These are phyloP conservation scores for Thalia dealbata DNA, from an alignment of 176 grass and related monocot species.

Conservation along the genomic window DNA sequence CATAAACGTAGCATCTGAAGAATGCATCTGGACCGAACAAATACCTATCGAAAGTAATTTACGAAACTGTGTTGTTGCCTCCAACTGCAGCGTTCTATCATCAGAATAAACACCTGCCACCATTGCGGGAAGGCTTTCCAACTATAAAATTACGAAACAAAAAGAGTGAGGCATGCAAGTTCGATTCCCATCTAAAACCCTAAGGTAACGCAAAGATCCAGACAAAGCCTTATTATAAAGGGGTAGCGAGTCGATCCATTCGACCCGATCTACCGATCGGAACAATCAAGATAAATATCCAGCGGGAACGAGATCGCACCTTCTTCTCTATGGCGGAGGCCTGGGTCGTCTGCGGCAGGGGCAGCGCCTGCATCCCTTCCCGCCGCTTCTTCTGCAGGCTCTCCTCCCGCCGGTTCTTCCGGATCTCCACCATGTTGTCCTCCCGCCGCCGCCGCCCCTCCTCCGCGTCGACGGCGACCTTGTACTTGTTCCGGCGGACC, in stretches of 20 bases:
- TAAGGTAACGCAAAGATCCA: neutral
- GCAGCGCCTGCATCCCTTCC: slow-evolving; percentile 64
- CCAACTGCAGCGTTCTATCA: slow-evolving; percentile 60
- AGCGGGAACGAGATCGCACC: slow-evolving; percentile 22
- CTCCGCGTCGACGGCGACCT: slow-evolving; percentile 87
- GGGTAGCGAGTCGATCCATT: neutral
- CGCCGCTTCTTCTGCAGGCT: slow-evolving; percentile 90
- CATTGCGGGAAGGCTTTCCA: slow-evolving; percentile 91
- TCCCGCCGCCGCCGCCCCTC: slow-evolving; percentile 83
- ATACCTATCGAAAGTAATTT: slow-evolving; percentile 91
- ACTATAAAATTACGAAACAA: slow-evolving; percentile 34
- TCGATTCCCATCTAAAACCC: neutral
- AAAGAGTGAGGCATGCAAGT: neutral
- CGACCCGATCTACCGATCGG: slow-evolving; percentile 11
- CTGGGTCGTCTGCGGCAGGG: slow-evolving; percentile 16
- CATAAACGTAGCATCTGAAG: too few relatives aligned
- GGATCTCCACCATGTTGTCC: slow-evolving; percentile 98
- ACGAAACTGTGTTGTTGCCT: slow-evolving; percentile 80
- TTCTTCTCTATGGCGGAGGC: slow-evolving; percentile 73
- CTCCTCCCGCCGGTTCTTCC: slow-evolving; percentile 88
- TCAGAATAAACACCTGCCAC: slow-evolving; percentile 69
- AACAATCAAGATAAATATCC: slow-evolving; percentile 7
- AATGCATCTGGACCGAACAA: neutral
- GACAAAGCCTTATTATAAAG: neutral
- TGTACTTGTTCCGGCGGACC: slow-evolving; percentile 76